These are phyloP conservation scores for Ascochyta viciae-villosae DNA, from an alignment of 2,329 filamentous ascomycete species.

Conservation along the genomic window DNA sequence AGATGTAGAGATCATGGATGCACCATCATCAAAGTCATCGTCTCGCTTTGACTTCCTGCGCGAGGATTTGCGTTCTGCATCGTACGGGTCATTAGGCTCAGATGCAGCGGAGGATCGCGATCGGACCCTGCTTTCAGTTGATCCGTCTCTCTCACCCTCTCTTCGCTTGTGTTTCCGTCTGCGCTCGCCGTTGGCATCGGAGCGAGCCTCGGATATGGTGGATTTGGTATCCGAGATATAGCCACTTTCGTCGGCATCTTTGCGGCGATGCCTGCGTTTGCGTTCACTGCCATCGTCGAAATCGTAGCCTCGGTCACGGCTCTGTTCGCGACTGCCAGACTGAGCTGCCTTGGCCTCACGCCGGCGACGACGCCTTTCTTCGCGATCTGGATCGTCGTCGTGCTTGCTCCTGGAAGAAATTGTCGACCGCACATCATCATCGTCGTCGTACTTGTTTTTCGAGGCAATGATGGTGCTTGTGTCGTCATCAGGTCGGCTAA, in stretches of 20 bases:
- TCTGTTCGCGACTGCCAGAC: conserved; percentile 39
- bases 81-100: conserved; percentile 51
- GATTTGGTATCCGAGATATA: conserved; percentile 53
- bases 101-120: conserved; percentile 47
- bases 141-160: conserved; percentile 43
- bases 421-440: conserved; percentile 26
- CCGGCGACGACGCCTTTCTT: conserved; percentile 38
- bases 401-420: conserved; percentile 36
- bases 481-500: conserved; percentile 30
- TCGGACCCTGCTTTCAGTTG: conserved; percentile 34
- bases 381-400: conserved; percentile 39
- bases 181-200: conserved; percentile 45
- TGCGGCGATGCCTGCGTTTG: conserved; percentile 45
- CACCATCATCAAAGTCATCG: conserved; percentile 52
- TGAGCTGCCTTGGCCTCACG: conserved; percentile 24
- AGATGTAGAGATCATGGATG: conserved; percentile 51
- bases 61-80: conserved; percentile 47
- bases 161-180: conserved; percentile 44
- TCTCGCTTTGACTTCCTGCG: conserved; percentile 52
- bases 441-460: conserved; percentile 35
- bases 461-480: conserved; percentile 35
- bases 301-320: conserved; percentile 46
- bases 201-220: conserved; percentile 46
- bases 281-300: conserved; percentile 40
- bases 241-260: conserved; percentile 42